Conservation (phyloP, 495 filamentous ascomycete genomes). For the Neurospora sp. region DNA sequence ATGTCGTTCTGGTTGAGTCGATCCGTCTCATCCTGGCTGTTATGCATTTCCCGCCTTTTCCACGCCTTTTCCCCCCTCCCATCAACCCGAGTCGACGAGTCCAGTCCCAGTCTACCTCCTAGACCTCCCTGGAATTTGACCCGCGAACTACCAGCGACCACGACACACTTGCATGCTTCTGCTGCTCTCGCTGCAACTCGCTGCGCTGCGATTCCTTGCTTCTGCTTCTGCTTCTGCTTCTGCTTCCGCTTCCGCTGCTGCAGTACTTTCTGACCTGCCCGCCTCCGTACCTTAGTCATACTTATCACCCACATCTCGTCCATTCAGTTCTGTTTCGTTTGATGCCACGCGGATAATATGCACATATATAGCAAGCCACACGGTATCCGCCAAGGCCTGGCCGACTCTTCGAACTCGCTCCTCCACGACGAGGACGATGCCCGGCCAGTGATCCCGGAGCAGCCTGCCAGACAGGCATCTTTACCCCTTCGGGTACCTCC, state of each 20-base stretch:
- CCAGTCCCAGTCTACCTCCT: background rate
- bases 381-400: conserved; percentile 5
- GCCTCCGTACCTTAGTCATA: background rate
- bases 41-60: background rate
- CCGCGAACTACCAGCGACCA: conserved; percentile 5
- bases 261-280: background rate
- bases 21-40: background rate
- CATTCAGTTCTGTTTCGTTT: background rate
- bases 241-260: background rate
- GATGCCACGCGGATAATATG: conserved; percentile 10
- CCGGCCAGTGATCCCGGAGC: conserved; percentile 7
- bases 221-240: background rate
- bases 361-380: conserved; percentile 23
- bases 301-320: background rate
- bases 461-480: conserved; percentile 1
- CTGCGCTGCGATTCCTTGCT: background rate
- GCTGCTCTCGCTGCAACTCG: conserved; percentile 5
- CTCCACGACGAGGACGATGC: conserved; percentile 9
- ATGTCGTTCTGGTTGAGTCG: background rate
- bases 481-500: background rate
- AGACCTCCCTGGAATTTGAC: background rate
- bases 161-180: conserved; percentile 24
- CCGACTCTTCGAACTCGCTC: background rate
- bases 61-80: background rate
- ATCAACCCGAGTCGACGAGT: background rate